A percentile compares a stretch with the other conserved stretches of the same genome.
These are phyloP conservation scores for Euphrasia arctica DNA, from an alignment of 305 asterid genomes.

Conservation along the genomic window DNA sequence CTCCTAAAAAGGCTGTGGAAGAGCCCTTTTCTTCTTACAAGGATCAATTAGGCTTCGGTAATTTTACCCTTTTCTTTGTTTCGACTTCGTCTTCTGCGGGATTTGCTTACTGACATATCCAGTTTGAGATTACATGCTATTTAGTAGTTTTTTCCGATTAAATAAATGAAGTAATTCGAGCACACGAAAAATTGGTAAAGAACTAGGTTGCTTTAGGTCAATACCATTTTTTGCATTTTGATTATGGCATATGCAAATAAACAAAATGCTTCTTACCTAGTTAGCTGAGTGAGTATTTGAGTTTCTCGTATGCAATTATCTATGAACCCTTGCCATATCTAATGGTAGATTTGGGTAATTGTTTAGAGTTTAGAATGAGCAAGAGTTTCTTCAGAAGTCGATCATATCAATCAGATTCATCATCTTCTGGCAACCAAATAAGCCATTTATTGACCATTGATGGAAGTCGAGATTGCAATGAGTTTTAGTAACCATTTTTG, in stretches of 20 bases:
- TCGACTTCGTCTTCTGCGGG: background rate
- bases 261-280: background rate
- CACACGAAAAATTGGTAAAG: background rate
- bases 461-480: background rate
- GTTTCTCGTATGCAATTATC: background rate
- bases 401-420: background rate
- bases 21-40: constrained; percentile 97
- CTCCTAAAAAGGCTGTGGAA: constrained; percentile 56
- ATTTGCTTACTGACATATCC: too few species aligned
- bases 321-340: background rate
- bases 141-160: background rate
- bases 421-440: background rate
- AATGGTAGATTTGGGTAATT: background rate
- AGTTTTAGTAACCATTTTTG: background rate
- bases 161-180: background rate
- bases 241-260: background rate
- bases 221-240: background rate
- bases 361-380: background rate
- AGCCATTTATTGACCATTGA: background rate
- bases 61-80: constrained; percentile 2
- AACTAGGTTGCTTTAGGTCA: background rate
- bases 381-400: background rate
- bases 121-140: background rate
- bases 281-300: background rate
- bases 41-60: constrained; percentile 95